phyloP scores from a whole-genome alignment of 805 yeast genomes.

The Candida maesae region DNA sequence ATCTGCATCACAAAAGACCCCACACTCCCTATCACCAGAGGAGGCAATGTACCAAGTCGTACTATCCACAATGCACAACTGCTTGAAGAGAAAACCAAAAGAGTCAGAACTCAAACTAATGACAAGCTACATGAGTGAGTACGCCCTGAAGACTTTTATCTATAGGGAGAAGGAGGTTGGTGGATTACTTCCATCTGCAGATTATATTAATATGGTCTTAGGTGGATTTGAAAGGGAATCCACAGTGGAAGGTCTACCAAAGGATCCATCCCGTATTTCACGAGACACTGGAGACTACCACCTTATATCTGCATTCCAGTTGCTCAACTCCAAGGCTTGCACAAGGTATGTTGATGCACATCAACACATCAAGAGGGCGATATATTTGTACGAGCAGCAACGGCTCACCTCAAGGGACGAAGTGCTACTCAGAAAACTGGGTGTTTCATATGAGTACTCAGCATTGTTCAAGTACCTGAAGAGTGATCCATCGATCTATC shows the following conservation, averaged over 20 bases:
- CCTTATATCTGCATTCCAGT: slow-evolving; percentile 59
- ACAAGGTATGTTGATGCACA: slow-evolving; percentile 28
- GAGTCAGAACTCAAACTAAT: background rate
- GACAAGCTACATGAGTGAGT: background rate
- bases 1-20: too few relatives aligned
- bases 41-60: background rate
- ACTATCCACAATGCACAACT: background rate
- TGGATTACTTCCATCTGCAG: background rate
- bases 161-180: background rate
- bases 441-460: slow-evolving; percentile 76
- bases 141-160: background rate
- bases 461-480: slow-evolving; percentile 82
- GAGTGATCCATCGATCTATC: slow-evolving; percentile 61
- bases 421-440: too few relatives aligned
- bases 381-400: slow-evolving; percentile 34
- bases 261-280: slow-evolving; percentile 2
- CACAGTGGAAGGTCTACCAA: background rate
- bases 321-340: slow-evolving; percentile 41
- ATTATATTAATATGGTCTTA: background rate
- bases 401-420: too few relatives aligned
- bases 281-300: slow-evolving; percentile 57
- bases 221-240: background rate
- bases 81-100: background rate
- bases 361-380: background rate
- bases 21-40: too few relatives aligned